A percentile compares a stretch with the other conserved stretches of the same genome.
phyloP scores from a whole-genome alignment of 257 asterid species.

The Solanum infundibuliforme region DNA sequence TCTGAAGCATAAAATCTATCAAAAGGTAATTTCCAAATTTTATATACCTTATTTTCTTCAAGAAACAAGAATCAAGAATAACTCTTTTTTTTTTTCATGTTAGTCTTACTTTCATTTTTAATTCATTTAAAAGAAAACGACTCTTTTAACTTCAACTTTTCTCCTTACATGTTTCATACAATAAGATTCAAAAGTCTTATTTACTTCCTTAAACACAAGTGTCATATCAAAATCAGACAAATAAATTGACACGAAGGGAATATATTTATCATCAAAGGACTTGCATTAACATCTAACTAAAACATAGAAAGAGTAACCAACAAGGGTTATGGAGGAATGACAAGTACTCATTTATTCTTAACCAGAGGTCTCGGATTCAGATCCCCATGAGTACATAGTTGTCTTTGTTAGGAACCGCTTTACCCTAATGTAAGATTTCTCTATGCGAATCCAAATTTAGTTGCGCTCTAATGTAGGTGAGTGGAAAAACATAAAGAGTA shows the following conservation, averaged over 20 bases:
- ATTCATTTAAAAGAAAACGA: background rate
- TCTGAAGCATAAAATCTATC: background rate
- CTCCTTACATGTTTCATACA: background rate
- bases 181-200: background rate
- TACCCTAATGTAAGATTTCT: too few species aligned
- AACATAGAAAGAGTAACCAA: background rate
- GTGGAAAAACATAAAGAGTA: background rate
- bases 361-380: background rate
- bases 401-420: background rate
- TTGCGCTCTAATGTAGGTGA: too few species aligned
- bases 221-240: background rate
- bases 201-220: background rate
- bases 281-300: background rate
- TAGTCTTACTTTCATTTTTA: background rate
- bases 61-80: background rate
- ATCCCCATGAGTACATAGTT: too few species aligned
- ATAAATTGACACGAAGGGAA: background rate
- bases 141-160: background rate
- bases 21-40: background rate
- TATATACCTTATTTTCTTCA: background rate
- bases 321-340: background rate
- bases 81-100: background rate
- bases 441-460: background rate
- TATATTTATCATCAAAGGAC: background rate
- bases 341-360: background rate